Evolutionary conservation across 345 rosid genomes (phyloP), one percentile per base, ranked within the genome.

Genomic region (Aquilaria malaccensis): DNA sequence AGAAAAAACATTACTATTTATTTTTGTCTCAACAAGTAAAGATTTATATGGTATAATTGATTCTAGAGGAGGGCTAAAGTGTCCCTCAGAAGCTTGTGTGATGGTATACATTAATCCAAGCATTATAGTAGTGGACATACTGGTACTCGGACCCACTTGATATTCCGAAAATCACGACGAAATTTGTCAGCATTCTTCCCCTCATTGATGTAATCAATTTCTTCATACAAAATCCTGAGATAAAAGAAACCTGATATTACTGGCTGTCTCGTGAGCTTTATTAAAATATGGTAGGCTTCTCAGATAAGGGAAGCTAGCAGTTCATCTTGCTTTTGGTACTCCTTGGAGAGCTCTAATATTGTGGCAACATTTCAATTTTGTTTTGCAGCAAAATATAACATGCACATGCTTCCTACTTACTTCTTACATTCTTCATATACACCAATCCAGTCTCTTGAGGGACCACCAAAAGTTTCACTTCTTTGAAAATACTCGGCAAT

Each of bases 151-250:
- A 93, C 94, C 98, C 98, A 93, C 80, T 85, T 89, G 52, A 77
- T 46, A 63, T 93, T 93, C 75, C 98, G 84, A 68, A 87, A 93
- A 79, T 93, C 96, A 66, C 96, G 77, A 14, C 96, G 79, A 78
- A 93, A 87, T 67, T 70, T 85, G 71, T 93, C 98, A 1, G 91
- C 97, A 74, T 89, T 93, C 77, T 83, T 89, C 52, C 95, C 98
- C 80, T 93, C 98, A 61, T 93, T 93, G 65, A 93, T 85, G 60
- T 93, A 89, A 73, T 93, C 98, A 67, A 93, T 89, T 72, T 93
- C 98, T 78, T 89, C 75, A 70, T 87, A 89, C 84, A 93, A 75
- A 61, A 87, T 89, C 79, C 98, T 92, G 82, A 67, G 74, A 69
- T 61, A 68, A 66, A 72, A 51, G 64, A 58, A 64, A 61, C 48